These are phyloP conservation scores for Stachybotrys chlorohalonatus DNA, from an alignment of 2,329 filamentous ascomycete species.

Conservation along the genomic window DNA sequence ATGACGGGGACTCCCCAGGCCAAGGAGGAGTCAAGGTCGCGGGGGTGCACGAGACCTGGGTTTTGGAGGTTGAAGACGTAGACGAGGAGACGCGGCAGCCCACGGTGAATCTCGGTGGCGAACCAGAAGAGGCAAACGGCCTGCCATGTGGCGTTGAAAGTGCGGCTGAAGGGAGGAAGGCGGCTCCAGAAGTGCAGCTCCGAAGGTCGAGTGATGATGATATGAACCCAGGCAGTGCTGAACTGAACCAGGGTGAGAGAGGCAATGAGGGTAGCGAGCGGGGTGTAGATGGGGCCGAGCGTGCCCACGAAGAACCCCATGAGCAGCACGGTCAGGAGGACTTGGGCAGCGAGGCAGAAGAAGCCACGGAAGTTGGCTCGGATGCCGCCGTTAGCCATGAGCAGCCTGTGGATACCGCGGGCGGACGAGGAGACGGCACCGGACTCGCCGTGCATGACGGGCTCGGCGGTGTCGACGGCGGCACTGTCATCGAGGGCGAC, in stretches of 20 bases:
- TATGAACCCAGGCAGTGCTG: slow-evolving; percentile 74
- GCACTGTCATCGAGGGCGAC: slow-evolving; percentile 32
- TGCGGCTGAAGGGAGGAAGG: slow-evolving; percentile 54
- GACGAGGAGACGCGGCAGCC: slow-evolving; percentile 34
- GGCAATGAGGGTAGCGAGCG: slow-evolving; percentile 42
- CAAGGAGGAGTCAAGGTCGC: slow-evolving; percentile 19
- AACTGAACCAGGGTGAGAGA: slow-evolving; percentile 57
- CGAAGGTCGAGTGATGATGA: slow-evolving; percentile 66
- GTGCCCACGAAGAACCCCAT: slow-evolving; percentile 33
- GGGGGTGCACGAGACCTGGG: slow-evolving; percentile 25
- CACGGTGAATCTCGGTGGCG: slow-evolving; percentile 39
- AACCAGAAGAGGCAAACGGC: slow-evolving; percentile 58
- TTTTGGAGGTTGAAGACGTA: slow-evolving; percentile 33
- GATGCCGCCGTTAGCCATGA: slow-evolving; percentile 56
- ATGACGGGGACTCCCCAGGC: slow-evolving; percentile 24
- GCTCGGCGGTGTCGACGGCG: slow-evolving; percentile 22
- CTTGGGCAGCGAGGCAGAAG: slow-evolving; percentile 34
- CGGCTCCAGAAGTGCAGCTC: slow-evolving; percentile 57
- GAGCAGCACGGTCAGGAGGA: slow-evolving; percentile 23
- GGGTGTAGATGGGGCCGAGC: slow-evolving; percentile 31
- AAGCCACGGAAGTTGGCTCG: slow-evolving; percentile 63
- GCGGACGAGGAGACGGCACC: slow-evolving; percentile 38
- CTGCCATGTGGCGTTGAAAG: slow-evolving; percentile 59
- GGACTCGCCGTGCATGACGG: slow-evolving; percentile 20
- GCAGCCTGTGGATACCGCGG: slow-evolving; percentile 40